Percentiles rank a stretch among this genome's conserved stretches.
Evolutionary conservation across 1,139 yeast species (phyloP).

Genomic region (Suhomyces bribrorum): DNA sequence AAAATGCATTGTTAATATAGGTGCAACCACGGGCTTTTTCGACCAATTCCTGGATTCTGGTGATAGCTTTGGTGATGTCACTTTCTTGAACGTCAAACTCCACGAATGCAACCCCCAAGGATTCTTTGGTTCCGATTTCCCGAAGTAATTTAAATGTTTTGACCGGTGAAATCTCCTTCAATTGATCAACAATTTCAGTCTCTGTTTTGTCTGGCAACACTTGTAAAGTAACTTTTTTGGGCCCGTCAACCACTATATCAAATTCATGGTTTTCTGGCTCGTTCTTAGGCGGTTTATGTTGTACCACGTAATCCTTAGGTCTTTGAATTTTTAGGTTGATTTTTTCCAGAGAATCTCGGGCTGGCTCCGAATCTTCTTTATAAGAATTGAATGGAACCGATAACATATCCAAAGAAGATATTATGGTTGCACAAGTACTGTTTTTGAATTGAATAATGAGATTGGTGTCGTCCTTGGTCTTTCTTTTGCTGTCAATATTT

Average conservation of each 20-base stretch:
- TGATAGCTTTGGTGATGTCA: slow-evolving; percentile 16
- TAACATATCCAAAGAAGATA: slow-evolving; percentile 46
- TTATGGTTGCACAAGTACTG: slow-evolving; percentile 59
- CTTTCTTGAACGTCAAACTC: slow-evolving; percentile 30
- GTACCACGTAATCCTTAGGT: slow-evolving; percentile 65
- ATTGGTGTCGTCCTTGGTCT: slow-evolving; percentile 37
- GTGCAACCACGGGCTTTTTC: slow-evolving; percentile 17
- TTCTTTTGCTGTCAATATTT: slow-evolving; percentile 36
- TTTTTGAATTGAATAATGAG: slow-evolving; percentile 56
- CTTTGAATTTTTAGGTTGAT: slow-evolving; percentile 42
- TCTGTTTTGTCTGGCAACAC: slow-evolving; percentile 30
- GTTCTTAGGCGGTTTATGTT: slow-evolving; percentile 23
- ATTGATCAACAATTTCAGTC: slow-evolving; percentile 26
- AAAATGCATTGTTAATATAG: slow-evolving; percentile 28
- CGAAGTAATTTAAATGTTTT: slow-evolving; percentile 34
- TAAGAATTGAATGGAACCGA: slow-evolving; percentile 35
- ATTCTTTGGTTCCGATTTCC: slow-evolving; percentile 39
- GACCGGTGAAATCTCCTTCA: slow-evolving; percentile 26
- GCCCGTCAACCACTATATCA: slow-evolving; percentile 35
- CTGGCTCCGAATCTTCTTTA: slow-evolving; percentile 14
- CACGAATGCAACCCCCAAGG: slow-evolving; percentile 43
- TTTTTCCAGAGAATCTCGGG: slow-evolving; percentile 14
- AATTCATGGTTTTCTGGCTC: slow-evolving; percentile 19
- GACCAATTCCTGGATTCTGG: slow-evolving; percentile 19
- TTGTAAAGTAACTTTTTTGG: slow-evolving; percentile 35